phyloP scores from a whole-genome alignment of 306 rosid genomes.

The Vicia faba region DNA sequence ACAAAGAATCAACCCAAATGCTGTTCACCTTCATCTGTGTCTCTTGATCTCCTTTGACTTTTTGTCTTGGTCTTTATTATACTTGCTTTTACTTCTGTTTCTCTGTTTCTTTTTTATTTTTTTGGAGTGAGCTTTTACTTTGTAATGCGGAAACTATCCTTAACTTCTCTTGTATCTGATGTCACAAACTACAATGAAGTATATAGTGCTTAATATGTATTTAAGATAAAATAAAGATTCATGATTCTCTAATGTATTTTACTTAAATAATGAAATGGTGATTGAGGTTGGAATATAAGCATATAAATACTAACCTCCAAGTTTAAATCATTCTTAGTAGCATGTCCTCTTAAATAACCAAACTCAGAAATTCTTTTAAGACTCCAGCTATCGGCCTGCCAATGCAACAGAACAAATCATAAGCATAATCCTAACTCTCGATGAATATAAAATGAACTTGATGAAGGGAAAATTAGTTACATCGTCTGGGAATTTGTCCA shows the following conservation, averaged over 20 bases:
- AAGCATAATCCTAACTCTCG: background rate
- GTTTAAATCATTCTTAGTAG: conserved; percentile 54
- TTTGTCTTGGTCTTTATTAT: background rate
- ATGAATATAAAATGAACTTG: background rate
- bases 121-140: conserved; percentile 34
- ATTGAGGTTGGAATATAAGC: background rate
- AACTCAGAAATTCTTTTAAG: conserved; percentile 55
- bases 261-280: background rate
- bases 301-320: conserved; percentile 57
- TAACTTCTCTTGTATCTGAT: conserved; percentile 48
- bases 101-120: background rate
- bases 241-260: no score
- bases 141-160: conserved; percentile 66
- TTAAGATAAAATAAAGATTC: no score
- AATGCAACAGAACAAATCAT: background rate
- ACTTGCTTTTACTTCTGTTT: background rate
- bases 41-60: conserved; percentile 3
- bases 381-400: conserved; percentile 62
- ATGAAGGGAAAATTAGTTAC: conserved; percentile 45
- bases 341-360: conserved; percentile 71
- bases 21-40: background rate
- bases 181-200: conserved; percentile 57
- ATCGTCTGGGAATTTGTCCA: conserved; percentile 54
- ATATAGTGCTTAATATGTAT: background rate
- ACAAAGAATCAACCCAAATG: background rate